phyloP scores from a whole-genome alignment of 768 basidiomycete genomes.

The Nevesoporus exiguus region DNA sequence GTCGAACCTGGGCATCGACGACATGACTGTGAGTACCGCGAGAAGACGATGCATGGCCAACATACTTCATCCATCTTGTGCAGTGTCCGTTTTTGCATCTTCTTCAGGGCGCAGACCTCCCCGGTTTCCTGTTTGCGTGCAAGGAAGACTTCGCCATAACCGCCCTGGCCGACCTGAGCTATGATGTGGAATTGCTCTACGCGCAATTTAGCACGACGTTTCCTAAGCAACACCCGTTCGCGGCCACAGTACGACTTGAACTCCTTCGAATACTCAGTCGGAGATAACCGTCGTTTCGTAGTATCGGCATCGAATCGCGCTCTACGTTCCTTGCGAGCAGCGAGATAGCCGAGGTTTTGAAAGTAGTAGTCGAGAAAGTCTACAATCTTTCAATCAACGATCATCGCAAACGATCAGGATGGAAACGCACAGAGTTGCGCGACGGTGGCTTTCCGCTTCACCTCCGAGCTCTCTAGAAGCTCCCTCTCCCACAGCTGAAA shows the following conservation, averaged over 20 bases:
- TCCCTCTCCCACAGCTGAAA: constrained; percentile 83
- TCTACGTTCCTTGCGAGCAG: constrained; percentile 80
- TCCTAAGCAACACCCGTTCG: constrained; percentile 89
- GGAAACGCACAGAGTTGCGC: constrained; percentile 84
- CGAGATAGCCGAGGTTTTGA: constrained; percentile 86
- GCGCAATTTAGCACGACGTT: constrained; percentile 86
- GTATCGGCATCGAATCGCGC: constrained; percentile 83
- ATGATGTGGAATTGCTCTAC: constrained; percentile 98
- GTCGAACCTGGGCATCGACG: constrained; percentile 64
- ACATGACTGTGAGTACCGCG: background rate
- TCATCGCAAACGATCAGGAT: constrained; percentile 7
- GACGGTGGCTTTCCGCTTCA: constrained; percentile 93
- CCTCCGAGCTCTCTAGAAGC: constrained; percentile 78
- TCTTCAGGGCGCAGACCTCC: constrained; percentile 96
- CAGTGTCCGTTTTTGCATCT: constrained; percentile 91
- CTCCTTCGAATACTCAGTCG: constrained; percentile 65
- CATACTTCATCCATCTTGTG: constrained; percentile 97
- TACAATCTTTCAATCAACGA: constrained; percentile 30
- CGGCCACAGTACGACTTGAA: constrained; percentile 92
- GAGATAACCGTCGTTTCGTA: constrained; percentile 52
- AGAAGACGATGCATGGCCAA: background rate
- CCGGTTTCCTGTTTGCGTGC: constrained; percentile 94
- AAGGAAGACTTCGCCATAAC: constrained; percentile 96
- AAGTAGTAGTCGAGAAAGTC: constrained; percentile 99
- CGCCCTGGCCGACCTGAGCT: constrained; percentile 97